Percentiles rank a stretch among this genome's conserved stretches.
Evolutionary conservation across 2,329 filamentous ascomycete species (phyloP).

Genomic region (Amauroascus verrucosus): DNA sequence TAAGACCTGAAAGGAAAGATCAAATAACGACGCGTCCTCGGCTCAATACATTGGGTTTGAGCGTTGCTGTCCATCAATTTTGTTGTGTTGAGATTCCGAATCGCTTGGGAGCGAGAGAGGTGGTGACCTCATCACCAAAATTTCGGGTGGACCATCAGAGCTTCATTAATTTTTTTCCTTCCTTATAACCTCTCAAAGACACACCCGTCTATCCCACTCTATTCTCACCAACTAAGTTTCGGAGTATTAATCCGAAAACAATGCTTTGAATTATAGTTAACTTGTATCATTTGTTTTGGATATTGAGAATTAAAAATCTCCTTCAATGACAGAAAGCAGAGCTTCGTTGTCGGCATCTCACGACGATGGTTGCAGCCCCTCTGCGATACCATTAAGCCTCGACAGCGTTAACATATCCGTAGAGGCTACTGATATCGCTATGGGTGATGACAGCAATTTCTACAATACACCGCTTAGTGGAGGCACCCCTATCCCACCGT

Average conservation of each 20-base stretch:
- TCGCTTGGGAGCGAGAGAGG: not conserved
- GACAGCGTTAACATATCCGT: not conserved
- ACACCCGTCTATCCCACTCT: not conserved
- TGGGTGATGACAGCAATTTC: slow-evolving; percentile 34
- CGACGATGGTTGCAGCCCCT: not conserved
- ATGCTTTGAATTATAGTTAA: not conserved
- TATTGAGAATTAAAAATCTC: not conserved
- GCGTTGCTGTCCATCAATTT: not conserved
- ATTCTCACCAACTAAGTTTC: not conserved
- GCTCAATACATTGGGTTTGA: not conserved
- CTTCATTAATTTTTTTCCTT: not conserved
- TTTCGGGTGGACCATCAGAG: not conserved
- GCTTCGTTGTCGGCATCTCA: not conserved
- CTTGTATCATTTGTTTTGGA: not conserved
- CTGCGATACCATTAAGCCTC: not conserved
- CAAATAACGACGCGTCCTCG: not conserved
- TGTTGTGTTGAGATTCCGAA: not conserved
- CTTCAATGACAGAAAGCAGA: not conserved
- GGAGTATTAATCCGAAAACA: not conserved
- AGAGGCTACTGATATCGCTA: slow-evolving; percentile 16
- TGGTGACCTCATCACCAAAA: slow-evolving; percentile 4
- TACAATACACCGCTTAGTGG: slow-evolving; percentile 32
- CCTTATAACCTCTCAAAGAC: not conserved
- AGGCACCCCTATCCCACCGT: slow-evolving; percentile 22
- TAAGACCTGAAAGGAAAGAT: not conserved